These are phyloP conservation scores for Clathrus columnatus DNA, from an alignment of 768 basidiomycete genomes.

Conservation along the genomic window DNA sequence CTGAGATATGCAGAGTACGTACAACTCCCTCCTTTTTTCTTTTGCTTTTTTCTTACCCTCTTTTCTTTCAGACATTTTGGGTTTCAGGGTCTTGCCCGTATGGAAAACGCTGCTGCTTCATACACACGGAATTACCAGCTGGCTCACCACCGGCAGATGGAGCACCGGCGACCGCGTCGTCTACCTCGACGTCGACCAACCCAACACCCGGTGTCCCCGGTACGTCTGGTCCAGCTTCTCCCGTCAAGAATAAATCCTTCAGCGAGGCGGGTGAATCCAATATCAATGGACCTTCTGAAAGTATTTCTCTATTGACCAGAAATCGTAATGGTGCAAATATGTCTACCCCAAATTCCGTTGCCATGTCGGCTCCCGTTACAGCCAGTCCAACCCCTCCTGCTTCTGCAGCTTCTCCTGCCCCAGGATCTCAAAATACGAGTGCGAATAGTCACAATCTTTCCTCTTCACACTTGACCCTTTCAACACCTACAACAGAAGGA, in stretches of 20 bases:
- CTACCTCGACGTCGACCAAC: slow-evolving; percentile 29
- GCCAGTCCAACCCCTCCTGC: not conserved
- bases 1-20: slow-evolving; percentile 83
- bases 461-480: not conserved
- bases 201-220: slow-evolving; percentile 39
- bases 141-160: slow-evolving; percentile 39
- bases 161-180: slow-evolving; percentile 25
- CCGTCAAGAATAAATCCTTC: slow-evolving; percentile 1
- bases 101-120: slow-evolving; percentile 89
- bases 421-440: not conserved
- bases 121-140: slow-evolving; percentile 76
- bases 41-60: slow-evolving; percentile 1
- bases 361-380: slow-evolving; percentile 26
- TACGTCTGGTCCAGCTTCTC: slow-evolving; percentile 35
- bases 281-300: slow-evolving; percentile 45
- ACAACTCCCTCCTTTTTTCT: not conserved
- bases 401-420: not conserved
- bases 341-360: slow-evolving; percentile 29
- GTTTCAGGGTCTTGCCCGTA: slow-evolving; percentile 90
- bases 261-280: not conserved
- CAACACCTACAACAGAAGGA: slow-evolving; percentile 8
- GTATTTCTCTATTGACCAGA: slow-evolving; percentile 72
- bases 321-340: slow-evolving; percentile 61
- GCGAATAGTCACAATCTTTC: not conserved
- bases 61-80: slow-evolving; percentile 68